Evolutionary conservation across 192 early-diverging fungal species (phyloP).

Genomic region (Phlyctochytrium bullatum): DNA sequence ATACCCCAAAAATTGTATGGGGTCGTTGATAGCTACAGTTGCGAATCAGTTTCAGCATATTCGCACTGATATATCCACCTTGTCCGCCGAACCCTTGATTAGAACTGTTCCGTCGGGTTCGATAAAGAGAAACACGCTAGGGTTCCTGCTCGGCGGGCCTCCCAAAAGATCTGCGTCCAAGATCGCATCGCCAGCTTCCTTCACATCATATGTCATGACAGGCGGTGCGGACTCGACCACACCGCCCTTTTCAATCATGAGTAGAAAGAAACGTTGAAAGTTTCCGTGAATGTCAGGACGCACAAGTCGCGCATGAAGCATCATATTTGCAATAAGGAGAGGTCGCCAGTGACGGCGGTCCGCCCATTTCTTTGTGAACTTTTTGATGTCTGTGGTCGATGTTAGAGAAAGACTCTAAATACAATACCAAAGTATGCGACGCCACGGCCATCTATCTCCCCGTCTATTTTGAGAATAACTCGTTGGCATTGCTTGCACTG

Average conservation of each 20-base stretch:
- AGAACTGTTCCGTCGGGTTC: neutral
- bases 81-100: constrained; percentile 8
- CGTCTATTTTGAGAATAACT: neutral
- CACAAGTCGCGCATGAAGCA: neutral
- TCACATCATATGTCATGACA: constrained; percentile 3
- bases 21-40: constrained; percentile 7
- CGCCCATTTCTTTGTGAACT: neutral
- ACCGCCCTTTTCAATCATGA: constrained; percentile 6
- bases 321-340: neutral
- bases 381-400: neutral
- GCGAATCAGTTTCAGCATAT: too few relatives aligned
- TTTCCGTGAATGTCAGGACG: neutral
- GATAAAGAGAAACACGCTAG: constrained; percentile 13
- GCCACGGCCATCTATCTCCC: neutral
- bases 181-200: neutral
- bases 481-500: neutral
- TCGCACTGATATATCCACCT: neutral
- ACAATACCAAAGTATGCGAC: neutral
- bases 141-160: constrained; percentile 9
- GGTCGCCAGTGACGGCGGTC: neutral
- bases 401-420: neutral
- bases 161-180: neutral
- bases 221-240: constrained; percentile 17
- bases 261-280: constrained; percentile 2
- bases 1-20: constrained; percentile 20